Conservation (phyloP, 2,329 filamentous ascomycete genomes). For the Peltaster fructicola region DNA sequence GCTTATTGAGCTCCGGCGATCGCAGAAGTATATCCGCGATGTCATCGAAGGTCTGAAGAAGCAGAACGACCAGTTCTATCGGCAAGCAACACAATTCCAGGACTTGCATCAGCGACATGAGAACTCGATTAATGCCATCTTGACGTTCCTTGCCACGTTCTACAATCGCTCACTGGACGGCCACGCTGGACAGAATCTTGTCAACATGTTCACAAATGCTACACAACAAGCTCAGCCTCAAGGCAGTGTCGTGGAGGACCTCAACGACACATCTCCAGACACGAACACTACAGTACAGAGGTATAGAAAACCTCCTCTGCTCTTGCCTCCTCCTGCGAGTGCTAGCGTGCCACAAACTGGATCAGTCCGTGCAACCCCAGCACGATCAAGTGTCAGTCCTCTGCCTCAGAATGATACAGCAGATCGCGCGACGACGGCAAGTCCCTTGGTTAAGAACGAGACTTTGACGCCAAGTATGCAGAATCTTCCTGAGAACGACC, state of each 20-base stretch:
- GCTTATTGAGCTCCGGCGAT: conserved; percentile 62
- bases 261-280: conserved; percentile 23
- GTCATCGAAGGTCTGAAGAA: conserved; percentile 66
- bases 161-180: conserved; percentile 88
- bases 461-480: conserved; percentile 19
- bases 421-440: conserved; percentile 10
- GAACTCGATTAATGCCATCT: conserved; percentile 95
- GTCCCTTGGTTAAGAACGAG: conserved; percentile 24
- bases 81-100: conserved; percentile 77
- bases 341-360: conserved; percentile 10
- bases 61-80: conserved; percentile 76
- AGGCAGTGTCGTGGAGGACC: conserved; percentile 45
- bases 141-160: conserved; percentile 90
- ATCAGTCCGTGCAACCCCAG: conserved; percentile 12
- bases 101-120: conserved; percentile 90
- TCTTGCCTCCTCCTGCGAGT: conserved; percentile 16
- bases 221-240: conserved; percentile 23
- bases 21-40: conserved; percentile 70
- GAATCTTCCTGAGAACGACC: conserved; percentile 24
- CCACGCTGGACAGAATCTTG: conserved; percentile 58
- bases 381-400: conserved; percentile 11
- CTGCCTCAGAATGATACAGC: no score
- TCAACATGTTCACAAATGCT: conserved; percentile 59
- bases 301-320: conserved; percentile 14
- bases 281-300: conserved; percentile 14